phyloP scores from a whole-genome alignment of 1,284 basidiomycete genomes.

The Papiliotrema terrestris region DNA sequence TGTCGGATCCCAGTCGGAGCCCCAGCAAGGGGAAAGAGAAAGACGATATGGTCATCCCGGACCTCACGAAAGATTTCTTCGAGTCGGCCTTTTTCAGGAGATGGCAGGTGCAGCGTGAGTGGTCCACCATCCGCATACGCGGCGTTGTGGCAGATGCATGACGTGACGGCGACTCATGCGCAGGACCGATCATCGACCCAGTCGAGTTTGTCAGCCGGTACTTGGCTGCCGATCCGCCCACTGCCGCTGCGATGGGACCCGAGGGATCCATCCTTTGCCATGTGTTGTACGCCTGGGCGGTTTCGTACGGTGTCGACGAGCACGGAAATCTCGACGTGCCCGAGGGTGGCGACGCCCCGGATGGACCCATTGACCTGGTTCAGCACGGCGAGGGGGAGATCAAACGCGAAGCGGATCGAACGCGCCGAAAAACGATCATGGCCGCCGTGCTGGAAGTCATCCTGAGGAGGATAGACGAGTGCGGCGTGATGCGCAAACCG shows the following conservation, averaged over 20 bases:
- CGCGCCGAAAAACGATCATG: conserved; percentile 49
- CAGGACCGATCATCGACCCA: conserved; percentile 54
- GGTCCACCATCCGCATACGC: not conserved
- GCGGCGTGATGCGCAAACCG: conserved; percentile 72
- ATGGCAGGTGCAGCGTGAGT: conserved; percentile 74
- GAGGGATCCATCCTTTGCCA: conserved; percentile 51
- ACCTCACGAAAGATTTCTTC: conserved; percentile 72
- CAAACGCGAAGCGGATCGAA: conserved; percentile 45
- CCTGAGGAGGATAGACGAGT: conserved; percentile 70
- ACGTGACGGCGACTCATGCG: not conserved
- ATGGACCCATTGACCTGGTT: conserved; percentile 18
- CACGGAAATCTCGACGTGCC: conserved; percentile 54
- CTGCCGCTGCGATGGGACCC: conserved; percentile 56
- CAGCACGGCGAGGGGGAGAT: conserved; percentile 31
- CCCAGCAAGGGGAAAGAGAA: conserved; percentile 20
- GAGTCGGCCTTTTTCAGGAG: conserved; percentile 73
- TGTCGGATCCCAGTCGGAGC: conserved; percentile 15
- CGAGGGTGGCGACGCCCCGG: conserved; percentile 26
- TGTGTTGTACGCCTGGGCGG: conserved; percentile 74
- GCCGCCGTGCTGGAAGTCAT: conserved; percentile 66
- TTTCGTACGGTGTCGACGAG: conserved; percentile 78
- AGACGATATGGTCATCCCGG: conserved; percentile 54
- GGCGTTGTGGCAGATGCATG: conserved; percentile 6
- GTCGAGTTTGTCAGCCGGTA: conserved; percentile 68
- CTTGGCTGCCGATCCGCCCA: conserved; percentile 47